A percentile compares a stretch with the other conserved stretches of the same genome.
Evolutionary conservation across 2,329 filamentous ascomycete species (phyloP).

Genomic region (Lachnum nothofagi): DNA sequence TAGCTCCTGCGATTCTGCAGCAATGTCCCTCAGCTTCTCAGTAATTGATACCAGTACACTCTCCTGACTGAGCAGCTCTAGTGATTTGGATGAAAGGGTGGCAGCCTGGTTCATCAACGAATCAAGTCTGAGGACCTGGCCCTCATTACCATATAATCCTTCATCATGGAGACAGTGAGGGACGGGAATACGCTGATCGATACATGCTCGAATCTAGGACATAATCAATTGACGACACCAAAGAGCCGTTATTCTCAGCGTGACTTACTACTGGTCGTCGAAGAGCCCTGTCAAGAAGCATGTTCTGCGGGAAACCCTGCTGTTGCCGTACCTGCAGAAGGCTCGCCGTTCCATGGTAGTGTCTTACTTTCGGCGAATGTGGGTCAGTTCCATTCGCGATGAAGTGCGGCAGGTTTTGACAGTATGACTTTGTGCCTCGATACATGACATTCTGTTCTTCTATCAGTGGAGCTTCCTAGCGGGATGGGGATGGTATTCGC

Average conservation of each 20-base stretch:
- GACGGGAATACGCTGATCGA: too few species aligned
- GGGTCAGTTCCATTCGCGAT: too few species aligned
- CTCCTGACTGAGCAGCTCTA: too few species aligned
- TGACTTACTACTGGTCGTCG: constrained; percentile 20
- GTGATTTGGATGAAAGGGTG: not conserved
- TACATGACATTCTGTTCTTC: too few species aligned
- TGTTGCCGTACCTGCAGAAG: constrained; percentile 21
- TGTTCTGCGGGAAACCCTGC: constrained; percentile 6
- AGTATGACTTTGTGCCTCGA: too few species aligned
- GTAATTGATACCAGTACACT: too few species aligned
- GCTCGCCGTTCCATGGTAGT: constrained; percentile 22
- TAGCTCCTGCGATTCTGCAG: too few species aligned
- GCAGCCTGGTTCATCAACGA: constrained; percentile 11
- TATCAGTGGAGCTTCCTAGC: too few species aligned
- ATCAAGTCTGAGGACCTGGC: constrained; percentile 11
- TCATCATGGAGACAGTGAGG: too few species aligned
- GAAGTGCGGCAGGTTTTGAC: too few species aligned
- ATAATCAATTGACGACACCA: not conserved
- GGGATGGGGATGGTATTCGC: constrained; percentile 1
- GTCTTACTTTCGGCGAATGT: constrained; percentile 13
- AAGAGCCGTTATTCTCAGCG: not conserved
- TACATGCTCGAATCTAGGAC: too few species aligned
- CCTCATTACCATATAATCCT: constrained; percentile 12
- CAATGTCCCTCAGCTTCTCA: too few species aligned
- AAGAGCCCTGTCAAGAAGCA: constrained; percentile 14